phyloP scores from a whole-genome alignment of 371 early-diverging fungal genomes.

The Saksenaea vasiformis region DNA sequence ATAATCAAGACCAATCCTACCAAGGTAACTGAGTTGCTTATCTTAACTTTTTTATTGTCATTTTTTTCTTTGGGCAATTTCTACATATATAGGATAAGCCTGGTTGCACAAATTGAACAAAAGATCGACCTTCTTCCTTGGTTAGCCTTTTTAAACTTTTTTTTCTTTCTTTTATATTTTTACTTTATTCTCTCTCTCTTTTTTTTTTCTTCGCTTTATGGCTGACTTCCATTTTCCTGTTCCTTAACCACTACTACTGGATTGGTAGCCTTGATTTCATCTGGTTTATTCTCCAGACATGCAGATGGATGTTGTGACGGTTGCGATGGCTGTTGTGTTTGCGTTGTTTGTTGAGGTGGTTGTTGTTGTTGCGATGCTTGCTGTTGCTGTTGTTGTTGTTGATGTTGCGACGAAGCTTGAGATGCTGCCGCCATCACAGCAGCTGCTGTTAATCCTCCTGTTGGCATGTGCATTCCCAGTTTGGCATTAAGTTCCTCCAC shows the following conservation, averaged over 20 bases:
- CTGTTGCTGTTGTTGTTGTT: constrained; percentile 15
- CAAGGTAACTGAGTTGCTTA: not conserved
- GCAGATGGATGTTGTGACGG: not conserved
- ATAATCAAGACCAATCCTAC: constrained; percentile 5
- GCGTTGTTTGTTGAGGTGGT: constrained; percentile 7
- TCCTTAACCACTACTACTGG: not conserved
- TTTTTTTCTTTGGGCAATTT: not conserved
- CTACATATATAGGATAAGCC: not conserved
- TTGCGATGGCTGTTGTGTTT: not conserved
- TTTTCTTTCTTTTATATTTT: not conserved
- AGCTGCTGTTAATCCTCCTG: constrained; percentile 24
- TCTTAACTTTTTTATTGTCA: not conserved
- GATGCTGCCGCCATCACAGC: constrained; percentile 30
- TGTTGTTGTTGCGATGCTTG: not conserved
- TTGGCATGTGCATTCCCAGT: constrained; percentile 51
- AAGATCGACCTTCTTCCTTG: constrained; percentile 3
- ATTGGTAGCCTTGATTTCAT: not conserved
- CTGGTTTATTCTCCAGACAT: not conserved
- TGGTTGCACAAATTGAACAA: not conserved
- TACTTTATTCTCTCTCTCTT: constrained; percentile 2
- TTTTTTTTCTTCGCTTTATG: not conserved
- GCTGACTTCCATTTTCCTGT: constrained; percentile 8
- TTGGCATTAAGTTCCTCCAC: constrained; percentile 73
- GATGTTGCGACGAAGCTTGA: constrained; percentile 4
- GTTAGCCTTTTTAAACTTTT: not conserved